Evolutionary conservation across 306 rosid genomes (phyloP).

Genomic region (Vicia sativa): DNA sequence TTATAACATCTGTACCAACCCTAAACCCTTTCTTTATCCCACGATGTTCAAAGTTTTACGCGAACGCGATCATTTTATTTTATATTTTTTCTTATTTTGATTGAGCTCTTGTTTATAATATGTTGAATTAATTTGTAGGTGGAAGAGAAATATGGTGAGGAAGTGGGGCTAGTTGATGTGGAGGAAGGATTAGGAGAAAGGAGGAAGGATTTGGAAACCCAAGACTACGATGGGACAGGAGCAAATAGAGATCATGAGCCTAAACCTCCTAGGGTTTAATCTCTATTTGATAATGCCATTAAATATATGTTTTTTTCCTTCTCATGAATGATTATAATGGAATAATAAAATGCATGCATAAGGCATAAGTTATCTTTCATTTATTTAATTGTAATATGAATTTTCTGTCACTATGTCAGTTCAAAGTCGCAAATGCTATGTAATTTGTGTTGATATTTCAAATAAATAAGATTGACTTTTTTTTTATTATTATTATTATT

Average conservation of each 20-base stretch:
- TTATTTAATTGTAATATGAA: not conserved
- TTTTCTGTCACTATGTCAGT: not conserved
- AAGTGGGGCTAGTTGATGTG: not conserved
- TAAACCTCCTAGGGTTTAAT: conserved; percentile 43
- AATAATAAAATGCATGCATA: not conserved
- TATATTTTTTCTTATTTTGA: not conserved
- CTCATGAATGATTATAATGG: not conserved
- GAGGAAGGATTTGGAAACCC: conserved; percentile 46
- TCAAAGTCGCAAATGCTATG: not conserved
- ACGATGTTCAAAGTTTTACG: too few species aligned
- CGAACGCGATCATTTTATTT: too few species aligned
- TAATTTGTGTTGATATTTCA: not conserved
- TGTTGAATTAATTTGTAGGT: conserved; percentile 28
- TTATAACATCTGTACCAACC: too few species aligned
- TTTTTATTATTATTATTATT: too few species aligned
- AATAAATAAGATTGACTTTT: not conserved
- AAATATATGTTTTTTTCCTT: not conserved
- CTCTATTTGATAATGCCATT: conserved; percentile 3
- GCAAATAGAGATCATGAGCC: conserved; percentile 57
- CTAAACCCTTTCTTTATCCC: too few species aligned
- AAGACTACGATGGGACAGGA: conserved; percentile 55
- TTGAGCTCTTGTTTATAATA: not conserved
- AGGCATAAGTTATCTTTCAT: not conserved
- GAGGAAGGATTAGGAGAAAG: conserved; percentile 30
- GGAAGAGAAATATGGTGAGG: conserved; percentile 26